These are phyloP conservation scores for Amanita thiersii DNA, from an alignment of 768 basidiomycete species.

Conservation along the genomic window DNA sequence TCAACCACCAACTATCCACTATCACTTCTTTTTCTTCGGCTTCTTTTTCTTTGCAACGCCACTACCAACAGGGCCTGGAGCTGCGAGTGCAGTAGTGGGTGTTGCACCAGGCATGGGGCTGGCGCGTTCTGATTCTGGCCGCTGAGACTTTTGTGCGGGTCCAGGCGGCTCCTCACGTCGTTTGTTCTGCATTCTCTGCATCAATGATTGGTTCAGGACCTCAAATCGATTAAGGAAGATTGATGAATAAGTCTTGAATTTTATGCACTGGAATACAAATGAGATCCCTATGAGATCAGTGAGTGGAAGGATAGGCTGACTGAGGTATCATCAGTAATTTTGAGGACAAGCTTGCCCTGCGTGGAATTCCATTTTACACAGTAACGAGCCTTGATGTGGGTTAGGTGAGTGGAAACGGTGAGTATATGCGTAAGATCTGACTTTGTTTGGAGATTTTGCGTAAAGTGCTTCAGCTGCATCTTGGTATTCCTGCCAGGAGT, in stretches of 20 bases:
- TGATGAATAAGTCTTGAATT: slow-evolving; percentile 92
- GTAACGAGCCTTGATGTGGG: slow-evolving; percentile 63
- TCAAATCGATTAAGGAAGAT: slow-evolving; percentile 97
- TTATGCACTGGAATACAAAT: slow-evolving; percentile 62
- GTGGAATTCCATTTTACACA: slow-evolving; percentile 86
- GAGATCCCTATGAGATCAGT: neutral
- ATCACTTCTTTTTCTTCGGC: slow-evolving; percentile 71
- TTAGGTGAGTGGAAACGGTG: neutral
- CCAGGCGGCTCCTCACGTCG: slow-evolving; percentile 26
- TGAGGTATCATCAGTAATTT: slow-evolving; percentile 86
- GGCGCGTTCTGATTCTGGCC: slow-evolving; percentile 11
- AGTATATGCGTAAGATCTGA: slow-evolving; percentile 24
- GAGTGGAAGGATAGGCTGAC: slow-evolving; percentile 38
- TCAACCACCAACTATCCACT: slow-evolving; percentile 1
- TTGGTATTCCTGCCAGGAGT: slow-evolving; percentile 85
- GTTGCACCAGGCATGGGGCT: slow-evolving; percentile 22
- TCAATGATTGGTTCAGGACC: slow-evolving; percentile 76
- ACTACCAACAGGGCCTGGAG: slow-evolving; percentile 36
- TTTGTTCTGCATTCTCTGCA: slow-evolving; percentile 80
- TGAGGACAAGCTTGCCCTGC: slow-evolving; percentile 83
- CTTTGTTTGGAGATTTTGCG: slow-evolving; percentile 67
- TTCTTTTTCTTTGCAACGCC: slow-evolving; percentile 78
- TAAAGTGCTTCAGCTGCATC: slow-evolving; percentile 87
- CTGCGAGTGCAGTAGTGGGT: slow-evolving; percentile 22
- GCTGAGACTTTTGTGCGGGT: slow-evolving; percentile 16